Conservation (phyloP, 2,329 filamentous ascomycete species). For the Celoporthe dispersa region DNA sequence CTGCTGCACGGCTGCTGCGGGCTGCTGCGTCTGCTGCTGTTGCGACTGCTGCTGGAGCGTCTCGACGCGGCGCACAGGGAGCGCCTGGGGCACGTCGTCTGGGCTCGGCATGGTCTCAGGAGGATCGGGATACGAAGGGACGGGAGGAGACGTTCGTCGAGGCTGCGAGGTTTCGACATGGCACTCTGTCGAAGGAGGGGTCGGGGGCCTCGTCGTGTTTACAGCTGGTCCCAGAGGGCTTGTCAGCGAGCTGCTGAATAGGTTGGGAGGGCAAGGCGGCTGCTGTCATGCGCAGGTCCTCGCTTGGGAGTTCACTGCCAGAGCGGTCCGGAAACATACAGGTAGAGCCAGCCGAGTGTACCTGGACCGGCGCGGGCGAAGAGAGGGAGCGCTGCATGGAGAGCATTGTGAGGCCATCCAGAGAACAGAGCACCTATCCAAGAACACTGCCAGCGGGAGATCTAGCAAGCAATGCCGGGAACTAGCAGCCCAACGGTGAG, state of each 20-base stretch:
- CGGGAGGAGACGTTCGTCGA: conserved; percentile 58
- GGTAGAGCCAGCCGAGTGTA: conserved; percentile 52
- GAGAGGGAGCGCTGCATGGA: conserved; percentile 67
- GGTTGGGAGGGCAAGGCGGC: conserved; percentile 23
- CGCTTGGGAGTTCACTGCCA: neutral
- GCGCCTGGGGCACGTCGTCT: conserved; percentile 42
- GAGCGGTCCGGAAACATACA: conserved; percentile 54
- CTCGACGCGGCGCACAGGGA: conserved; percentile 50
- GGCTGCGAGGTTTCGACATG: conserved; percentile 54
- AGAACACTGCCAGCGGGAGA: conserved; percentile 33
- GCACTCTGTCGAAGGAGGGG: conserved; percentile 54
- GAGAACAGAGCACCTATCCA: conserved; percentile 34
- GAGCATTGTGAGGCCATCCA: conserved; percentile 60
- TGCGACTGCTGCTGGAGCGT: conserved; percentile 42
- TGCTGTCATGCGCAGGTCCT: neutral
- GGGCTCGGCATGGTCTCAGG: conserved; percentile 17
- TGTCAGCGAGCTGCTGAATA: conserved; percentile 17
- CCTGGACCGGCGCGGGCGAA: conserved; percentile 65
- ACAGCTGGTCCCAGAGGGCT: conserved; percentile 17
- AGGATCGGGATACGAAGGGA: conserved; percentile 51
- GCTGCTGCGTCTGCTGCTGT: conserved; percentile 32
- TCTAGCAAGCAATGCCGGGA: conserved; percentile 29
- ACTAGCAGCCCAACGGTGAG: neutral
- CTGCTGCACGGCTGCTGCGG: conserved; percentile 44
- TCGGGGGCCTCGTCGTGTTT: conserved; percentile 52